Conservation (phyloP, 2,329 filamentous ascomycete genomes). For the Tolypocladium pustulatum region DNA sequence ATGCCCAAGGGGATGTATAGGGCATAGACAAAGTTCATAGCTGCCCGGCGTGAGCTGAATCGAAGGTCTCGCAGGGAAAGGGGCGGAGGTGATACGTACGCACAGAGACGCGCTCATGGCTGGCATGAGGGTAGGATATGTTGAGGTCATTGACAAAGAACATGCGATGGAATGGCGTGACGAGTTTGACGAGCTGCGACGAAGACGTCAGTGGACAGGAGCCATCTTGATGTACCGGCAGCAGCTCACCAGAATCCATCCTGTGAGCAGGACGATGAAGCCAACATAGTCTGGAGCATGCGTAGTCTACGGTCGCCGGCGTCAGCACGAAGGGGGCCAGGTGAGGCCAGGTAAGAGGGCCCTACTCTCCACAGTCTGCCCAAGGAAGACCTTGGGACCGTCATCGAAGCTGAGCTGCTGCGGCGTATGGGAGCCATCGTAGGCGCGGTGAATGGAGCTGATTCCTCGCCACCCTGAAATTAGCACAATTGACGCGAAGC, state of each 20-base stretch:
- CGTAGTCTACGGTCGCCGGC: slow-evolving; percentile 44
- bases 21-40: slow-evolving; percentile 71
- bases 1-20: slow-evolving; percentile 58
- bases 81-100: slow-evolving; percentile 33
- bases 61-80: background rate
- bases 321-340: background rate
- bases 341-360: background rate
- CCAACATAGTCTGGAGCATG: slow-evolving; percentile 86
- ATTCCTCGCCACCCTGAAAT: background rate
- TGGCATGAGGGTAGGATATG: slow-evolving; percentile 79
- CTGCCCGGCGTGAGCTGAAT: slow-evolving; percentile 19
- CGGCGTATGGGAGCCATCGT: slow-evolving; percentile 15
- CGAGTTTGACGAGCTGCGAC: slow-evolving; percentile 20
- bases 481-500: background rate
- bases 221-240: background rate
- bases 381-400: slow-evolving; percentile 17
- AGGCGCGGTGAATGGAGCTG: background rate
- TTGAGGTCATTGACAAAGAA: slow-evolving; percentile 78
- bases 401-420: slow-evolving; percentile 7
- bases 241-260: slow-evolving; percentile 49
- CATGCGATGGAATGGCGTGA: slow-evolving; percentile 87
- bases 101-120: slow-evolving; percentile 73
- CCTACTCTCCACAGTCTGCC: slow-evolving; percentile 37
- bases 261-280: slow-evolving; percentile 56
- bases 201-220: background rate